Conservation (phyloP, 495 filamentous ascomycete genomes). For the Lineolata rhizophorae region DNA sequence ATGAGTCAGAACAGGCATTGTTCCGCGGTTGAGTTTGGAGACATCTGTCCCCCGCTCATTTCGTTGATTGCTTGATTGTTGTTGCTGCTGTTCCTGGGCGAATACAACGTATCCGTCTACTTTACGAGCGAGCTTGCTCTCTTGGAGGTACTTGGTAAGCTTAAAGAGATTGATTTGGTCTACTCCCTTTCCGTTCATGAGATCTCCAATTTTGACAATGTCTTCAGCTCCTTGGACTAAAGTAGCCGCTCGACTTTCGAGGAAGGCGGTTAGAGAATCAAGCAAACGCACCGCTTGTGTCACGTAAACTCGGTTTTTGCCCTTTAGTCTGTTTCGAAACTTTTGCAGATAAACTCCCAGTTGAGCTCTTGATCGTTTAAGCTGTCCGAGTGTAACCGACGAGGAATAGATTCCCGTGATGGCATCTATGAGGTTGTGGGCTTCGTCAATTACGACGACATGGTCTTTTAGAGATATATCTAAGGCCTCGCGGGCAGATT, state of each 20-base stretch:
- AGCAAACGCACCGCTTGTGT: conserved; percentile 66
- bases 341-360: conserved; percentile 65
- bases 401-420: conserved; percentile 74
- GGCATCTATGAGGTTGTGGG: conserved; percentile 93
- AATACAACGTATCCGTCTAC: conserved; percentile 67
- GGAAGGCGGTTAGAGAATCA: conserved; percentile 46
- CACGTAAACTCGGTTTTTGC: conserved; percentile 81
- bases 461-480: conserved; percentile 69
- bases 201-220: conserved; percentile 38
- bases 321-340: conserved; percentile 72
- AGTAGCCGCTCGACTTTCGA: conserved; percentile 25
- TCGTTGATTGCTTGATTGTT: too few relatives aligned
- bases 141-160: conserved; percentile 63
- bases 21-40: conserved; percentile 12
- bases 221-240: conserved; percentile 28
- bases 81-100: conserved; percentile 23
- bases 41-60: conserved; percentile 5
- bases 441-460: conserved; percentile 86
- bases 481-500: conserved; percentile 71
- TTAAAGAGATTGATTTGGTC: conserved; percentile 93
- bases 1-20: conserved; percentile 58
- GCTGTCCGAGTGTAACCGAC: conserved; percentile 45
- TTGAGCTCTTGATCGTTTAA: conserved; percentile 48
- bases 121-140: conserved; percentile 86
- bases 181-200: conserved; percentile 68